Conservation (phyloP, 495 filamentous ascomycete species). For the Sporormia fimetaria region DNA sequence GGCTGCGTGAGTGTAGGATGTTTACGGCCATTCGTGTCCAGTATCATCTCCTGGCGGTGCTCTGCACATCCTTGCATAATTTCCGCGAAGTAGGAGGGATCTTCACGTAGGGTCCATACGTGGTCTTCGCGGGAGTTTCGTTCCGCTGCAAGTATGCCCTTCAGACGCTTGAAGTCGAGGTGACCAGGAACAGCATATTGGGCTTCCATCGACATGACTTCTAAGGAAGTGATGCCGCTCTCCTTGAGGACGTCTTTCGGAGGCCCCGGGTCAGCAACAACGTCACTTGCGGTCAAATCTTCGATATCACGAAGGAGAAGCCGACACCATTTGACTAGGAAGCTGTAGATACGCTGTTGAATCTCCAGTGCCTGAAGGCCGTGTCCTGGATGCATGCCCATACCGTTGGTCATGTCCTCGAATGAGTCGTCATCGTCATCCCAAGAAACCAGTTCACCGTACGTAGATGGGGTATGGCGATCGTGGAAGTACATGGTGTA, state of each 20-base stretch:
- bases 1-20: constrained; percentile 27
- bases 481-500: constrained; percentile 30
- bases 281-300: constrained; percentile 13
- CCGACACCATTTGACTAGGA: constrained; percentile 35
- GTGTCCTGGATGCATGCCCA: constrained; percentile 33
- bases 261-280: constrained; percentile 28
- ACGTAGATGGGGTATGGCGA: constrained; percentile 26
- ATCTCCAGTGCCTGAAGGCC: constrained; percentile 39
- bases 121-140: constrained; percentile 37
- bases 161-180: constrained; percentile 35
- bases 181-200: constrained; percentile 36
- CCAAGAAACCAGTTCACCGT: constrained; percentile 37
- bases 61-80: constrained; percentile 31
- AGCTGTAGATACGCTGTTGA: constrained; percentile 35
- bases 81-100: constrained; percentile 41
- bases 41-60: constrained; percentile 33
- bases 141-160: constrained; percentile 33
- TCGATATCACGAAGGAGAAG: constrained; percentile 37
- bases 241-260: constrained; percentile 4
- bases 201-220: constrained; percentile 33
- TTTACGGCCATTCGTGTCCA: constrained; percentile 24
- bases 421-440: constrained; percentile 33
- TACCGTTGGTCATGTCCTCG: constrained; percentile 22
- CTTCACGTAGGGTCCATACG: constrained; percentile 41
- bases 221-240: constrained; percentile 28